Percentiles rank a stretch among this genome's conserved stretches.
These are phyloP conservation scores for Vigna unguiculata DNA, from an alignment of 306 rosid species.

Conservation along the genomic window DNA sequence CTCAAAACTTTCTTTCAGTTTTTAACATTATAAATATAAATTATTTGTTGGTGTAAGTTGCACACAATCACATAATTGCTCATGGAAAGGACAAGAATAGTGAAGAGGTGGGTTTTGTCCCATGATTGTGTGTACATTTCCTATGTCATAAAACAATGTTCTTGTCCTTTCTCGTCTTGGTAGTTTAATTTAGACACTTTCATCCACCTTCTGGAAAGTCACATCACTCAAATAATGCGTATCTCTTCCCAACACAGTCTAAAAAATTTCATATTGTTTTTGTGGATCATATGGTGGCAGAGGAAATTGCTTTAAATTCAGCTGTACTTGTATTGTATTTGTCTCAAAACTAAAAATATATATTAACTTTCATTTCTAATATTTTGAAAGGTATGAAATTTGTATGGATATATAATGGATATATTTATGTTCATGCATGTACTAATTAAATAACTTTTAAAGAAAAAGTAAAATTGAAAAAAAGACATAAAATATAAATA, in stretches of 20 bases:
- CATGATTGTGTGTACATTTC: conserved; percentile 19
- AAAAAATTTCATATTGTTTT: background rate
- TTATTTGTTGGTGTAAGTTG: background rate
- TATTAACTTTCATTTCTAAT: too few species aligned
- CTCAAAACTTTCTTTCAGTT: background rate
- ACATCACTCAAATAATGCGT: conserved; percentile 26
- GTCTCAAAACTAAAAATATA: too few species aligned
- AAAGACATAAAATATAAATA: too few species aligned
- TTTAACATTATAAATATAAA: background rate
- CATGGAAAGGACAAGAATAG: conserved; percentile 7
- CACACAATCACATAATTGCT: too few species aligned
- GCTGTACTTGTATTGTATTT: too few species aligned
- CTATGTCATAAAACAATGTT: conserved; percentile 6
- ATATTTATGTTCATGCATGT: too few species aligned
- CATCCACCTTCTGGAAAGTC: background rate
- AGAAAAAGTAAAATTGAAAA: too few species aligned
- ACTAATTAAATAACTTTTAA: too few species aligned
- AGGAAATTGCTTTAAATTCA: too few species aligned
- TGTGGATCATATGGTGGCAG: background rate
- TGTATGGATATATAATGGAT: too few species aligned
- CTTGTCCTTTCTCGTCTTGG: conserved; percentile 28
- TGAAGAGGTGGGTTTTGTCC: background rate
- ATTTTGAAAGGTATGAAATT: too few species aligned
- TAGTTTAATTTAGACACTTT: conserved; percentile 6
- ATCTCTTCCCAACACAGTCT: background rate